Conservation (phyloP, 2,329 filamentous ascomycete species). For the Epichloe uncinata region DNA sequence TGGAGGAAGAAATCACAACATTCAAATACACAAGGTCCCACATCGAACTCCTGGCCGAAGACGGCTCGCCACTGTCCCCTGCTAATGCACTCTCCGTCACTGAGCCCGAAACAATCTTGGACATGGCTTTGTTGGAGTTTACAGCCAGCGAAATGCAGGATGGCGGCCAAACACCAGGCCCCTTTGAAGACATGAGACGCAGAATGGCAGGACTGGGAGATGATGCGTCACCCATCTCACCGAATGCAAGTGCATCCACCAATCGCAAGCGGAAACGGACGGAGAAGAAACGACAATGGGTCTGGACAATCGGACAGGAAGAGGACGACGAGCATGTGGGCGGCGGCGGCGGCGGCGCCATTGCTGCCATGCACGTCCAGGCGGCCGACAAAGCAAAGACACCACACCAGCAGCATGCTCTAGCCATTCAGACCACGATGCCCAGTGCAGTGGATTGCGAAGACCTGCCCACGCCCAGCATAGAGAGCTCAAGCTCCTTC, state of each 20-base stretch:
- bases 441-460: constrained; percentile 7
- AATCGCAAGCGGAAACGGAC: constrained; percentile 39
- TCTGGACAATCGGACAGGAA: constrained; percentile 50
- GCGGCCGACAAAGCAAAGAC: constrained; percentile 3
- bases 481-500: constrained; percentile 23
- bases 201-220: constrained; percentile 37
- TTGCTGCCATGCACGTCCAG: constrained; percentile 26
- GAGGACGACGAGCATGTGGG: constrained; percentile 31
- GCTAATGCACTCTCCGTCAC: constrained; percentile 11
- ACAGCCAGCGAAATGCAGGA: constrained; percentile 42
- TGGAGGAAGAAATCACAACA: constrained; percentile 51
- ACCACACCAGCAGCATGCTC: neutral
- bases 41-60: constrained; percentile 47
- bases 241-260: constrained; percentile 25
- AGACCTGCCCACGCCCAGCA: constrained; percentile 28
- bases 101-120: constrained; percentile 29
- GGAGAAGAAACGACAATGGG: constrained; percentile 51
- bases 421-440: neutral
- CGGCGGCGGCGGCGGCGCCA: constrained; percentile 23
- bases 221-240: constrained; percentile 28
- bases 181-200: constrained; percentile 49
- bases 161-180: constrained; percentile 48
- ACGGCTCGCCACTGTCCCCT: constrained; percentile 35
- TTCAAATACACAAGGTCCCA: constrained; percentile 49
- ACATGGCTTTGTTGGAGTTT: constrained; percentile 34